Evolutionary conservation across 768 basidiomycete species (phyloP).

Genomic region (Mycena vulgaris): DNA sequence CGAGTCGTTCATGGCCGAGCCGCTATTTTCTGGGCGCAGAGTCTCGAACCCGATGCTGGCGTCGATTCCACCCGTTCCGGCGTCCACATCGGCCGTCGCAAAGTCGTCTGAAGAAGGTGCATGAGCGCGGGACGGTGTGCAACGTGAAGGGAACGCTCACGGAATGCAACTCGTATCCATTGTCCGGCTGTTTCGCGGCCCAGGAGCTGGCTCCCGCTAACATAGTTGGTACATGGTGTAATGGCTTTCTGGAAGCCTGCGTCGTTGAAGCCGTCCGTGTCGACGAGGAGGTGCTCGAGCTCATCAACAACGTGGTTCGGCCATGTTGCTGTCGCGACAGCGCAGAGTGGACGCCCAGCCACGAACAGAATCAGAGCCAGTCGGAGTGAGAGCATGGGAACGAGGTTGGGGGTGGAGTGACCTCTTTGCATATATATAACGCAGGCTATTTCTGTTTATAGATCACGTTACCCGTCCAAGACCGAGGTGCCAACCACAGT

Average conservation of each 20-base stretch:
- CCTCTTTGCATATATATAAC: no score
- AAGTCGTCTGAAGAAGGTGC: constrained; percentile 36
- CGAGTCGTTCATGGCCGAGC: constrained; percentile 37
- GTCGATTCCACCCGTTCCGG: constrained; percentile 44
- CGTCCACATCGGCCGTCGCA: constrained; percentile 38
- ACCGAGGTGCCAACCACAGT: no score
- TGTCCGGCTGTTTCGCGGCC: constrained; percentile 37
- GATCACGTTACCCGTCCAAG: no score
- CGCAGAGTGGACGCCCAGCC: neutral
- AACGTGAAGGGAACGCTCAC: constrained; percentile 8
- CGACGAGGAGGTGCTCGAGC: constrained; percentile 39
- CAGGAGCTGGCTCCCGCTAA: constrained; percentile 34
- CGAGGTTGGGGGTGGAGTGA: neutral
- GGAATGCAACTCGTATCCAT: constrained; percentile 37
- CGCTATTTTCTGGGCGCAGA: constrained; percentile 36
- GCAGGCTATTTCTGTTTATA: no score
- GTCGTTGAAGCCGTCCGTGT: constrained; percentile 38
- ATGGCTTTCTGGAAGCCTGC: constrained; percentile 35
- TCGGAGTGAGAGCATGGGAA: neutral
- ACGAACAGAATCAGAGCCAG: neutral
- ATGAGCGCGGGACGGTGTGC: neutral
- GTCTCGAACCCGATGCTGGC: constrained; percentile 44
- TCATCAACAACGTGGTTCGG: constrained; percentile 25
- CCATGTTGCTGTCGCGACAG: neutral
- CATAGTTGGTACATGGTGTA: constrained; percentile 37